phyloP scores from a whole-genome alignment of 1,139 yeast species.

The Groenewaldozyma sp. region DNA sequence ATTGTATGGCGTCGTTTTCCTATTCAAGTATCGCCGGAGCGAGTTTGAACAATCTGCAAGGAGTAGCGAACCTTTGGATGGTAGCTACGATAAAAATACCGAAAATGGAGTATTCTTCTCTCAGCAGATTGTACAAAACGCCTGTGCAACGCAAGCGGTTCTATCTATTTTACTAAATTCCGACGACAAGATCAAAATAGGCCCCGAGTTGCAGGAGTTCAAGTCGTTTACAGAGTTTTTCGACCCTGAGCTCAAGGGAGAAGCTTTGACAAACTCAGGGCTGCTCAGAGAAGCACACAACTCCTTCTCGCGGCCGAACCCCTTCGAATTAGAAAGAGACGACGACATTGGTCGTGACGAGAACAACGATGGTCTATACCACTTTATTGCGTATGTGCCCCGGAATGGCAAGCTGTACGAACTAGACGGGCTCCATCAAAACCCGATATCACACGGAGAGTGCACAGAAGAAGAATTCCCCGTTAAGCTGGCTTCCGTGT shows the following conservation, averaged over 20 bases:
- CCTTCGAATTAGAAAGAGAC: slow-evolving; percentile 39
- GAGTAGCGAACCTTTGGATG: slow-evolving; percentile 34
- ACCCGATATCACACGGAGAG: slow-evolving; percentile 46
- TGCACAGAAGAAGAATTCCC: slow-evolving; percentile 39
- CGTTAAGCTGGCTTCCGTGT: slow-evolving; percentile 29
- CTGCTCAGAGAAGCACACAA: slow-evolving; percentile 51
- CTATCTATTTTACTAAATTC: slow-evolving; percentile 46
- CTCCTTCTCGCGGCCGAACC: slow-evolving; percentile 51
- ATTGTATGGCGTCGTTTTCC: slow-evolving; percentile 51
- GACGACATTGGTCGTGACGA: slow-evolving; percentile 29
- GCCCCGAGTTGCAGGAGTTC: slow-evolving; percentile 43
- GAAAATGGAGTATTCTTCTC: slow-evolving; percentile 41
- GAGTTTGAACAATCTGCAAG: slow-evolving; percentile 21
- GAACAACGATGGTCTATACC: slow-evolving; percentile 49
- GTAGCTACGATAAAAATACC: slow-evolving; percentile 33
- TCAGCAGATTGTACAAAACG: slow-evolving; percentile 57
- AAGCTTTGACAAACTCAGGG: slow-evolving; percentile 54
- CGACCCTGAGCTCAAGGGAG: slow-evolving; percentile 54
- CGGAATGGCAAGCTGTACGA: slow-evolving; percentile 47
- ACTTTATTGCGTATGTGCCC: slow-evolving; percentile 49
- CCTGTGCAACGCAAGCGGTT: slow-evolving; percentile 77
- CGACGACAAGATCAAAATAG: slow-evolving; percentile 37
- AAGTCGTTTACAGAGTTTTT: slow-evolving; percentile 45
- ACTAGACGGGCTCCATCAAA: slow-evolving; percentile 55
- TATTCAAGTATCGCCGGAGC: slow-evolving; percentile 48